A percentile compares a stretch with the other conserved stretches of the same genome.
Conservation (phyloP, 352 stramenopile genomes). For the Globisporangium spiculum region DNA sequence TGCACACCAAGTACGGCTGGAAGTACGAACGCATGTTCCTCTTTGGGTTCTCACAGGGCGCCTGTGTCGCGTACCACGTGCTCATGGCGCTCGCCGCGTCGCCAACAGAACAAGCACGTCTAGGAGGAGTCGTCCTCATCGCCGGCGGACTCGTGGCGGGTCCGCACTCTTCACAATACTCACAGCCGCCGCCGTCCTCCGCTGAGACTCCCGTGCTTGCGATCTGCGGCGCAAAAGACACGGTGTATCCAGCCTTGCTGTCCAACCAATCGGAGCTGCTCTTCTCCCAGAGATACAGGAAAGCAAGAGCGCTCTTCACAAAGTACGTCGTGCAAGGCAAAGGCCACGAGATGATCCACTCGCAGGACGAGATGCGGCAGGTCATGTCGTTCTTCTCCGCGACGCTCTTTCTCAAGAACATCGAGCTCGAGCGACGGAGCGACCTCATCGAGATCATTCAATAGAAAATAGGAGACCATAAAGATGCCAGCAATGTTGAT, state of each 20-base stretch:
- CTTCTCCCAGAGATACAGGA: constrained; percentile 26
- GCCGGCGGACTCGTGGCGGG: constrained; percentile 42
- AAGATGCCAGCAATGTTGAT: neutral
- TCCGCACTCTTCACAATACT: constrained; percentile 20
- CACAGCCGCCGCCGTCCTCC: neutral
- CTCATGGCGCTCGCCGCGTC: constrained; percentile 30
- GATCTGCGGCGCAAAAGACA: constrained; percentile 34
- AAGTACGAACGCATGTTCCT: constrained; percentile 51
- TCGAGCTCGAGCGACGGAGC: constrained; percentile 44
- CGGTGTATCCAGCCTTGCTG: constrained; percentile 36
- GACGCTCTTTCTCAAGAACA: constrained; percentile 47
- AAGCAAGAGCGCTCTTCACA: constrained; percentile 15
- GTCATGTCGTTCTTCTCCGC: constrained; percentile 61
- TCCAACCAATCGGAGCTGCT: constrained; percentile 24
- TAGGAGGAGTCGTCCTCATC: constrained; percentile 55
- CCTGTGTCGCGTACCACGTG: constrained; percentile 57
- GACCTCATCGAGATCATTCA: constrained; percentile 52
- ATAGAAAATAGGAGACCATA: neutral
- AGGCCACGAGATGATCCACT: constrained; percentile 53
- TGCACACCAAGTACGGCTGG: constrained; percentile 52
- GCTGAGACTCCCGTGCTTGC: constrained; percentile 47
- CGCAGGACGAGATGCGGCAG: constrained; percentile 44
- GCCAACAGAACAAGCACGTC: constrained; percentile 9
- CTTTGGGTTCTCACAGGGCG: constrained; percentile 66
- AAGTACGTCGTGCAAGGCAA: constrained; percentile 26